Base-by-base conservation (phyloP, 257 asterid species). In the Gentiana dahurica region DNA sequence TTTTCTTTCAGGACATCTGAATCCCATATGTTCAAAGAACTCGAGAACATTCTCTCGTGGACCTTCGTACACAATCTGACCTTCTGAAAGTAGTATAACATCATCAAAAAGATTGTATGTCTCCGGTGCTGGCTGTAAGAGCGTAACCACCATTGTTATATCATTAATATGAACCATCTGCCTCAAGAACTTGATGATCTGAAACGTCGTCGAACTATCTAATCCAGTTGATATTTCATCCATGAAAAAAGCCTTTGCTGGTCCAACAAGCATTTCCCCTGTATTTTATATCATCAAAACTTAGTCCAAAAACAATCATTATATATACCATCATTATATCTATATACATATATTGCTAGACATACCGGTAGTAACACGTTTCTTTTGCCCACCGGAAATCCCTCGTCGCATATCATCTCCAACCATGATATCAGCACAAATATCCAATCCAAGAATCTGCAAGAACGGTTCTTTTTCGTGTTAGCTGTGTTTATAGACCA, bases 191-290 rank as follows among this genome's bases (percentile, higher is more conserved):
- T 82, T 85, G 57, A 78, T 64, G 3, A 85, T 85, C 56, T 87
- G 93, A 71, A 80, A 85, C 3, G 95, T 89, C 4, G 94, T 85
- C 15, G 94, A 85, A 62, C 95, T 89, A 60, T 85, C 95, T 4
- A 85, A 73, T 10, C 94, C 95, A 0, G 84, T 89, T 6, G 95
- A 89, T 68, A 86, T 83, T 65, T 89, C 94, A 54, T 85, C 94
- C 94, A 89, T 89, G 82, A 83, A 83, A 72, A 85, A 77, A 2
- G 85, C 94, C 64, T 79, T 87, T 47, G 90, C 93, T 12, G 94
- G 96, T n/a, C 95, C 89, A 0, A 81, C 89, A 79, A 87, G 66
- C 96, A 87, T 87, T 73, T 84, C 96, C 11, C 92, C 94, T 87
- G 71, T 61, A 69, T 36, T 58, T 34, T 15, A 15, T 15, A 15